Evolutionary conservation across 345 rosid species (phyloP).

Genomic region (Psidium guajava): DNA sequence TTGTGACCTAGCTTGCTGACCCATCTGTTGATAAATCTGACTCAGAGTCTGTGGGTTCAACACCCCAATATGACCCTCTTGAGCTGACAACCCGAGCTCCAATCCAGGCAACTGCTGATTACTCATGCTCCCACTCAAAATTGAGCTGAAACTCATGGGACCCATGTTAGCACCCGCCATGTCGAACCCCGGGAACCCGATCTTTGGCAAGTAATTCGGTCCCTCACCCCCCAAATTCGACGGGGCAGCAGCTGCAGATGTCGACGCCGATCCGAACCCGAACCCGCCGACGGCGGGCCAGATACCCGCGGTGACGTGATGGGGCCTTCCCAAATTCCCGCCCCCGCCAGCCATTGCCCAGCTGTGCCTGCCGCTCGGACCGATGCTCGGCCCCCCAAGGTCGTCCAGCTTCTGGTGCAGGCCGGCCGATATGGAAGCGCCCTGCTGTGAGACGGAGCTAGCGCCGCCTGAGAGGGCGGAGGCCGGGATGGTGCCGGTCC

Average conservation of each 20-base stretch:
- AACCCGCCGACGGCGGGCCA: slow-evolving; percentile 74
- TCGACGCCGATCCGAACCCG: slow-evolving; percentile 44
- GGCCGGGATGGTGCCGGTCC: slow-evolving; percentile 92
- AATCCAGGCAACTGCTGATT: slow-evolving; percentile 74
- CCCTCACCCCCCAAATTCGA: slow-evolving; percentile 41
- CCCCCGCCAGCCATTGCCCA: slow-evolving; percentile 48
- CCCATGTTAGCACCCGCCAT: slow-evolving; percentile 47
- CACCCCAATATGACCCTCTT: slow-evolving; percentile 84
- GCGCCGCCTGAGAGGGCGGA: slow-evolving; percentile 68
- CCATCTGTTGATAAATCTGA: slow-evolving; percentile 92
- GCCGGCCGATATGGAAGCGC: slow-evolving; percentile 51
- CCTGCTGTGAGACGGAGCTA: slow-evolving; percentile 55
- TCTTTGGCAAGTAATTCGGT: slow-evolving; percentile 42
- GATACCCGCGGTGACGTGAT: slow-evolving; percentile 47
- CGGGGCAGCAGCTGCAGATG: not conserved
- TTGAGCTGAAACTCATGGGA: slow-evolving; percentile 69
- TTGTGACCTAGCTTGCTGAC: slow-evolving; percentile 47
- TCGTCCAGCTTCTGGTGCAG: slow-evolving; percentile 61
- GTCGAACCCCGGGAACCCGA: slow-evolving; percentile 78
- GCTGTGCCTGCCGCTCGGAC: slow-evolving; percentile 38
- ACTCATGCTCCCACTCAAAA: slow-evolving; percentile 33
- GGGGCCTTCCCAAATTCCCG: slow-evolving; percentile 52
- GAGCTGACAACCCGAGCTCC: slow-evolving; percentile 77
- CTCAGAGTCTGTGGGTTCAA: slow-evolving; percentile 60
- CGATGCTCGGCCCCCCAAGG: slow-evolving; percentile 47